These are phyloP conservation scores for Zygoascus hellenicus DNA, from an alignment of 1,139 yeast species.

Conservation along the genomic window DNA sequence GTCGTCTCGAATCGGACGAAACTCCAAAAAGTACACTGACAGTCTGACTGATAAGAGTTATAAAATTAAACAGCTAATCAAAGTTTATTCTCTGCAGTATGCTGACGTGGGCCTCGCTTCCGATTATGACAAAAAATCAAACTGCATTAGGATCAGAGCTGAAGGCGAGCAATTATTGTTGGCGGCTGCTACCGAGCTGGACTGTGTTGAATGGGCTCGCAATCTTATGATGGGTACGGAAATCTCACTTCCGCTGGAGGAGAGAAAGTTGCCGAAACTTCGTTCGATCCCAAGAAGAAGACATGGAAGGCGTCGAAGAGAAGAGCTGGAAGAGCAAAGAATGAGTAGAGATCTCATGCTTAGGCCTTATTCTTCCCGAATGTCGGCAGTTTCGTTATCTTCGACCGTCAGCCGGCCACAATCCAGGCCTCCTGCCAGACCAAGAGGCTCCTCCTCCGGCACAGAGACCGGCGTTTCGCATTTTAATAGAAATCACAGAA, in stretches of 20 bases:
- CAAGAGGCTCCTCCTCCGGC: conserved; percentile 6
- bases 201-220: conserved; percentile 59
- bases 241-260: conserved; percentile 38
- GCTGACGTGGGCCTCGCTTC: conserved; percentile 63
- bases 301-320: conserved; percentile 16
- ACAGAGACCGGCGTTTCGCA: conserved; percentile 8
- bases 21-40: conserved; percentile 6
- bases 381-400: conserved; percentile 7
- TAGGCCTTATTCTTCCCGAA: conserved; percentile 12
- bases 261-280: conserved; percentile 33
- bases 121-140: conserved; percentile 57
- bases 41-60: conserved; percentile 12
- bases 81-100: conserved; percentile 61
- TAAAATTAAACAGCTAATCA: conserved; percentile 16
- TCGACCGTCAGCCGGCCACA: conserved; percentile 3
- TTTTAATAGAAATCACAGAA: conserved; percentile 5
- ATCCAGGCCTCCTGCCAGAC: conserved; percentile 1
- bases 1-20: conserved; percentile 10
- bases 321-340: conserved; percentile 14
- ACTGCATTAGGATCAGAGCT: conserved; percentile 55
- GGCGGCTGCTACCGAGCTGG: conserved; percentile 45
- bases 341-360: conserved; percentile 13
- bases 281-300: conserved; percentile 33
- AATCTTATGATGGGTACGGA: conserved; percentile 38
- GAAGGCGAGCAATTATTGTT: conserved; percentile 65